Base-by-base conservation (phyloP, 202 grass and related monocot genomes). In the Schoenoplectus triqueter region DNA sequence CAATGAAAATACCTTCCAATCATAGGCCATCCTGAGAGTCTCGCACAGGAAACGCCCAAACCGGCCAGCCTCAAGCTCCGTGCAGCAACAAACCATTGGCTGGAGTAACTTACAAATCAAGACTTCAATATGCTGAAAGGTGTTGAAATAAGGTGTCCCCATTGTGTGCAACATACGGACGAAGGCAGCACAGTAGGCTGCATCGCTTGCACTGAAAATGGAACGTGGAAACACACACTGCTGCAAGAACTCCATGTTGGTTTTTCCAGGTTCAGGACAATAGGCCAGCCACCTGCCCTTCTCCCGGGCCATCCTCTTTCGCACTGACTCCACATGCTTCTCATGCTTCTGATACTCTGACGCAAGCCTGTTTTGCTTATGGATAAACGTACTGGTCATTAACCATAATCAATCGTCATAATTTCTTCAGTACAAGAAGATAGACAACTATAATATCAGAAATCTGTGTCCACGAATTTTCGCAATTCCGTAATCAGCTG, bases 81-180 rank as follows among this genome's bases (percentile, higher is more conserved):
- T 99, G 81, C 96, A 99, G 64, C 91, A 94, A 86, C 93, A 99
- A 82, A 99, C 94, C 93, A 99, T 95, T 76, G 96, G 96, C 66
- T 99, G 96, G 69, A 99, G 87, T 18, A 94, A 89, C 86, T 94
- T 99, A 80, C 93, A 99, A 67, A 99, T 87, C 44, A 99, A 86
- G 81, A 92, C 88, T 89, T 95, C 93, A 66, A 95, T 92, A 92
- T 99, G 91, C 84, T 94, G 91, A 46, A 95, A 93, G 1, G 96
- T 98, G 80, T 95, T 95, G 81, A 98, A 98, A 85, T 88, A 93
- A 76, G 93, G 92, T 84, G 96, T 98, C 54, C 87, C 96, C 51
- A 98, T 88, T 67, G 96, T 90, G 80, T 98, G 96, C 31, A 98
- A 66, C 68, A 84, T 95, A 79, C 90, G 90, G 76, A 98, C 96